Conservation (phyloP, 441 rosid genomes). For the Sinapis alba region DNA sequence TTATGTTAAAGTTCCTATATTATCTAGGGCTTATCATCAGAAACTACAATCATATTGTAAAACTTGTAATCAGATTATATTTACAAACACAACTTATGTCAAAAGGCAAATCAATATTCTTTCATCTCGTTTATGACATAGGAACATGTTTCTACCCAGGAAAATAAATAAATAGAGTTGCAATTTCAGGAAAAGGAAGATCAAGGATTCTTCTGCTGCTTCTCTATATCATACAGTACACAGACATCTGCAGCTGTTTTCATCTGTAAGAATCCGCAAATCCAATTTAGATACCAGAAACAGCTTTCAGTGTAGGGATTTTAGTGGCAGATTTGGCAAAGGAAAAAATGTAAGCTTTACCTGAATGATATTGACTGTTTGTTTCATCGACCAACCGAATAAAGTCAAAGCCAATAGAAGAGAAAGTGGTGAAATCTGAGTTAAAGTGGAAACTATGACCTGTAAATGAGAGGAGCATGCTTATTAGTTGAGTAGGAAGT, state of each 20-base stretch:
- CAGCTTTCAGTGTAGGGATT: not conserved
- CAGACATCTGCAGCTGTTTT: slow-evolving; percentile 95
- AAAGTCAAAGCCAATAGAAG: slow-evolving; percentile 62
- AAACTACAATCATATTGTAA: not conserved
- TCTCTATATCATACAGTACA: slow-evolving; percentile 78
- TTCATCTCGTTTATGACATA: slow-evolving; percentile 9
- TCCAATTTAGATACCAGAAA: not conserved
- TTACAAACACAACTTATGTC: slow-evolving; percentile 15
- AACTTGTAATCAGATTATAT: slow-evolving; percentile 16
- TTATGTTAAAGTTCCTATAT: too few species aligned
- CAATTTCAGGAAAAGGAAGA: slow-evolving; percentile 4
- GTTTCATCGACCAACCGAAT: slow-evolving; percentile 93
- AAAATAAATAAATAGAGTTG: not conserved
- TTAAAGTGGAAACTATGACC: slow-evolving; percentile 58
- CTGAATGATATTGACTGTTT: slow-evolving; percentile 81
- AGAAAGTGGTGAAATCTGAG: slow-evolving; percentile 55
- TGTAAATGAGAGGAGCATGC: slow-evolving; percentile 35
- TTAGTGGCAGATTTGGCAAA: not conserved
- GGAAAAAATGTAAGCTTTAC: slow-evolving; percentile 37
- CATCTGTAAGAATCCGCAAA: slow-evolving; percentile 54
- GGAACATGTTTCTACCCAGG: slow-evolving; percentile 22
- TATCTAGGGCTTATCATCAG: not conserved
- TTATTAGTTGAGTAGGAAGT: slow-evolving; percentile 14
- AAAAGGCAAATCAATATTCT: slow-evolving; percentile 22
- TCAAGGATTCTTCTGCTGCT: slow-evolving; percentile 56